Percentiles rank a stretch among this genome's conserved stretches.
These are phyloP conservation scores for Heterobasidion irregulare DNA, from an alignment of 1,284 basidiomycete species.

Conservation along the genomic window DNA sequence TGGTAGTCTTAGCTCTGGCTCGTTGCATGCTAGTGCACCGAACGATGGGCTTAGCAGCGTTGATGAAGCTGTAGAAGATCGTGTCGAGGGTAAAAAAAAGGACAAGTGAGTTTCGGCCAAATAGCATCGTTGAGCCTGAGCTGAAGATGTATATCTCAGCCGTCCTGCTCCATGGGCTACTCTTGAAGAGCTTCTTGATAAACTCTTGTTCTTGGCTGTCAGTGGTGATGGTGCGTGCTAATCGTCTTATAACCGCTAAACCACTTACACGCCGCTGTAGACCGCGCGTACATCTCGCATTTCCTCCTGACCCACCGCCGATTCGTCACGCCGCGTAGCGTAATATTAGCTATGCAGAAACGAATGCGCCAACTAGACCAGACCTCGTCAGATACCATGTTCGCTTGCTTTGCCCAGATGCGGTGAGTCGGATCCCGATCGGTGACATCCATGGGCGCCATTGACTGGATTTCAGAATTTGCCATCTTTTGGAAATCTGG, in stretches of 20 bases:
- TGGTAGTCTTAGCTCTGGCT: constrained; percentile 2
- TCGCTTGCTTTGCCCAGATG: constrained; percentile 79
- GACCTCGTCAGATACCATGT: constrained; percentile 69
- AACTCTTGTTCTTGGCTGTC: constrained; percentile 64
- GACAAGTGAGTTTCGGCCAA: constrained; percentile 21
- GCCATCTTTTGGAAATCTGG: constrained; percentile 68
- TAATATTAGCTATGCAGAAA: constrained; percentile 79
- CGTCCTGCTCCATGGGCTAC: constrained; percentile 48
- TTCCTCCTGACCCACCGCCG: constrained; percentile 75
- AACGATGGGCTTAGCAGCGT: constrained; percentile 7
- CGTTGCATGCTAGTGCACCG: constrained; percentile 3
- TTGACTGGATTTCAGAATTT: constrained; percentile 43
- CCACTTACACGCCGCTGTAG: constrained; percentile 25
- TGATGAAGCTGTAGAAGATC: constrained; percentile 12
- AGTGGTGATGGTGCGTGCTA: constrained; percentile 63
- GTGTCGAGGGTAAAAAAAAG: constrained; percentile 9
- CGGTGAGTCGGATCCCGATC: constrained; percentile 31
- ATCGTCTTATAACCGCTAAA: not conserved
- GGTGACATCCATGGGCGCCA: not conserved
- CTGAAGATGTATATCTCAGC: constrained; percentile 5
- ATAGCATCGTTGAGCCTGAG: not conserved
- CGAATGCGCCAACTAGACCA: constrained; percentile 70
- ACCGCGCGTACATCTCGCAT: constrained; percentile 66
- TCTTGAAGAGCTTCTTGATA: constrained; percentile 68
- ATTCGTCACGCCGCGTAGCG: constrained; percentile 65